These are phyloP conservation scores for Colletotrichum tropicale DNA, from an alignment of 2,329 filamentous ascomycete species.

Conservation along the genomic window DNA sequence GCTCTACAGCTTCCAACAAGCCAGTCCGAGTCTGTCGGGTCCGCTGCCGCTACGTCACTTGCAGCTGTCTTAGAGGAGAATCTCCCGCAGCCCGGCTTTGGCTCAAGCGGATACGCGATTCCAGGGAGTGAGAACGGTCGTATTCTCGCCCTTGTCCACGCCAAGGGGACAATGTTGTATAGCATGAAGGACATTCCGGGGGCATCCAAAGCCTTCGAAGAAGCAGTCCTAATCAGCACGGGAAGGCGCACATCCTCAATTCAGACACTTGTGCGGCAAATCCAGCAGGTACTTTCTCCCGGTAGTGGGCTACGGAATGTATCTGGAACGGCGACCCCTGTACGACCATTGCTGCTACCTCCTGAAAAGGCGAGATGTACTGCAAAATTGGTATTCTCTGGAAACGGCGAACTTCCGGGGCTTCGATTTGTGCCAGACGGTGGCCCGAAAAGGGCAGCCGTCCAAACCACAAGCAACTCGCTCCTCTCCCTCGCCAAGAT, in stretches of 20 bases:
- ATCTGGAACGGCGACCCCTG: slow-evolving; percentile 33
- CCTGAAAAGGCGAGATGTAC: slow-evolving; percentile 86
- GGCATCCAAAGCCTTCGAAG: slow-evolving; percentile 90
- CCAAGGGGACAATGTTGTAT: slow-evolving; percentile 99
- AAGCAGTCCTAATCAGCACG: slow-evolving; percentile 87
- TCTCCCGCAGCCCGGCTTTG: slow-evolving; percentile 28
- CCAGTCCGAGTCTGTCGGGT: slow-evolving; percentile 39
- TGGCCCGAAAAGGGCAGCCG: slow-evolving; percentile 75
- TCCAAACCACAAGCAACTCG: slow-evolving; percentile 95
- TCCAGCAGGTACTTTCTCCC: slow-evolving; percentile 72
- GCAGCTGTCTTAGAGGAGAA: slow-evolving; percentile 21
- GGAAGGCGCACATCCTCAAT: slow-evolving; percentile 75
- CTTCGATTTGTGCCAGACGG: slow-evolving; percentile 74
- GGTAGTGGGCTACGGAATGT: not conserved
- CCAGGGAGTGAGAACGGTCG: slow-evolving; percentile 88
- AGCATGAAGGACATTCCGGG: slow-evolving; percentile 79
- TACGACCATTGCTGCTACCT: slow-evolving; percentile 72
- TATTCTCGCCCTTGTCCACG: slow-evolving; percentile 91
- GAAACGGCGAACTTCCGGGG: slow-evolving; percentile 79
- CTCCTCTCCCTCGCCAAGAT: slow-evolving; percentile 95
- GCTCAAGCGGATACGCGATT: slow-evolving; percentile 82
- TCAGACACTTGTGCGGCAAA: slow-evolving; percentile 76
- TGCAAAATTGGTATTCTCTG: slow-evolving; percentile 80
- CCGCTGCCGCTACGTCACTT: not conserved
- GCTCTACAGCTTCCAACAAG: slow-evolving; percentile 51